These are phyloP conservation scores for Penicillium freii DNA, from an alignment of 2,329 filamentous ascomycete species.

Conservation along the genomic window DNA sequence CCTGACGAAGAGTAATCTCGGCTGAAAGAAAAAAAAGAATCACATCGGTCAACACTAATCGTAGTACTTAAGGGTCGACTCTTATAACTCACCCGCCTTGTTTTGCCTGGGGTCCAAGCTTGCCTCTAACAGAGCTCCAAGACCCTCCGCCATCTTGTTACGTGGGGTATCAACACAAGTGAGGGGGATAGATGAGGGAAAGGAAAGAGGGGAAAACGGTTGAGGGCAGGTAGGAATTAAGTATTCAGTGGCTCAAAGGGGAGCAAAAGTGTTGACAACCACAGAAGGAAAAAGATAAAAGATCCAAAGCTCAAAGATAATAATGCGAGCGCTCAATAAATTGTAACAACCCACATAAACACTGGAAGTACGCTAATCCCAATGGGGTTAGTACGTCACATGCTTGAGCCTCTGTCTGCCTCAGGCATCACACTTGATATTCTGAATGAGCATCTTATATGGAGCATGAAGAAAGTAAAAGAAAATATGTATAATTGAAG, in stretches of 20 bases:
- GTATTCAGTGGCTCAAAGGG: neutral
- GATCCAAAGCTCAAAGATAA: constrained; percentile 20
- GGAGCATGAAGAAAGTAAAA: neutral
- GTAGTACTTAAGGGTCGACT: neutral
- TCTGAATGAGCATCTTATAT: neutral
- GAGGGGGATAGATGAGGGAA: constrained; percentile 14
- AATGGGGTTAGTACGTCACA: constrained; percentile 16
- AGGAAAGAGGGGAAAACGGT: neutral
- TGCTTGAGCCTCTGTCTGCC: constrained; percentile 10
- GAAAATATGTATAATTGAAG: neutral
- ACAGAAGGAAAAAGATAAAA: constrained; percentile 9
- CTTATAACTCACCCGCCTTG: constrained; percentile 69
- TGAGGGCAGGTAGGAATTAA: neutral
- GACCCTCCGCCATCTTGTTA: constrained; percentile 58
- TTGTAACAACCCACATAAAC: constrained; percentile 26
- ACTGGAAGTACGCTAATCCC: constrained; percentile 14
- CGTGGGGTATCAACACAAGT: constrained; percentile 30
- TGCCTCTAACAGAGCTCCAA: constrained; percentile 72
- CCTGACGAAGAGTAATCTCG: constrained; percentile 72
- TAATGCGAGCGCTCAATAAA: constrained; percentile 23
- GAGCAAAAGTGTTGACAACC: neutral
- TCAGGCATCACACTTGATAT: neutral
- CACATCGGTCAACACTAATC: neutral
- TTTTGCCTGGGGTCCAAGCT: constrained; percentile 85
- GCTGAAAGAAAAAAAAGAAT: constrained; percentile 52